phyloP scores from a whole-genome alignment of 2,329 filamentous ascomycete genomes.

The Beauveria brongniartii region DNA sequence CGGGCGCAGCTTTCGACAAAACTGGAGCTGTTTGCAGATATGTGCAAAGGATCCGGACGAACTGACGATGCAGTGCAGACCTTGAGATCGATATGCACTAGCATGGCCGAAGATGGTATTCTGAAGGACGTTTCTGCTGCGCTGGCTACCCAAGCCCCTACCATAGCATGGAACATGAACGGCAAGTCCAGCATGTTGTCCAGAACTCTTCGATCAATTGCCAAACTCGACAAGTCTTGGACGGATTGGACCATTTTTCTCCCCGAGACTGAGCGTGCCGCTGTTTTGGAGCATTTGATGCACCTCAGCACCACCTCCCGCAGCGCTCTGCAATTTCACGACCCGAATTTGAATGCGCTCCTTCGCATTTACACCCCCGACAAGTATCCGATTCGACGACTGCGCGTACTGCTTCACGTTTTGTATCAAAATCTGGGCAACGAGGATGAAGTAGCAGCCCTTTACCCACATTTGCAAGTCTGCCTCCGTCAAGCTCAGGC shows the following conservation, averaged over 20 bases:
- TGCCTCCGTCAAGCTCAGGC: conserved; percentile 27
- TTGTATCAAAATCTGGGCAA: conserved; percentile 41
- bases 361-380: conserved; percentile 42
- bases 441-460: conserved; percentile 28
- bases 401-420: conserved; percentile 43
- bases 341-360: conserved; percentile 38
- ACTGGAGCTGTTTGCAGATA: conserved; percentile 57
- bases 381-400: conserved; percentile 42
- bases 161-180: conserved; percentile 43
- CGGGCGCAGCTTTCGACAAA: conserved; percentile 55
- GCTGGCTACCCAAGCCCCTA: conserved; percentile 42
- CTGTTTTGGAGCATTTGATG: conserved; percentile 53
- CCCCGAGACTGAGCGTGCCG: conserved; percentile 42
- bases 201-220: conserved; percentile 50
- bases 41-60: conserved; percentile 45
- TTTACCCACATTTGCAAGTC: conserved; percentile 32
- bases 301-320: conserved; percentile 35
- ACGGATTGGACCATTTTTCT: conserved; percentile 49
- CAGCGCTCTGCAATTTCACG: conserved; percentile 31
- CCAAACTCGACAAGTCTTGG: conserved; percentile 49
- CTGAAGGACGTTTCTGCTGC: conserved; percentile 44
- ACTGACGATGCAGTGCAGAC: conserved; percentile 50
- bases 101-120: conserved; percentile 50
- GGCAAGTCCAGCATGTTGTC: conserved; percentile 46
- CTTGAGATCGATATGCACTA: conserved; percentile 52